These are phyloP conservation scores for Mycena belliarum DNA, from an alignment of 768 basidiomycete genomes.

Conservation along the genomic window DNA sequence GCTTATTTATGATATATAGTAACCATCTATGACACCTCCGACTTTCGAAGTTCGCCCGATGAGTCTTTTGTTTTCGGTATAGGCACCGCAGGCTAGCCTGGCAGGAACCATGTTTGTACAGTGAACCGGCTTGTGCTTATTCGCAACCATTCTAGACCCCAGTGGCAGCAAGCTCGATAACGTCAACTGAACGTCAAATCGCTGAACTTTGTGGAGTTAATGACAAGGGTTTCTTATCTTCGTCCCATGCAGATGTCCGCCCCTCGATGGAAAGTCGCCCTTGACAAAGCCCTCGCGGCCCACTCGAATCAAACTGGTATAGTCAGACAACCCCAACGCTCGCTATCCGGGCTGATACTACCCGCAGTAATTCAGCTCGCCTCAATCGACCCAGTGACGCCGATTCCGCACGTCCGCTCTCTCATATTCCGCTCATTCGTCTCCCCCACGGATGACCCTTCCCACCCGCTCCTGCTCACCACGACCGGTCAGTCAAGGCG, in stretches of 20 bases:
- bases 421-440: constrained; percentile 64
- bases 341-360: background rate
- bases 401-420: constrained; percentile 63
- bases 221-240: too few species aligned
- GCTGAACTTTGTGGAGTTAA: background rate
- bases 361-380: constrained; percentile 61
- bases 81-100: too few species aligned
- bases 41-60: too few species aligned
- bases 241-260: constrained; percentile 20
- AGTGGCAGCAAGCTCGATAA: background rate
- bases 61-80: too few species aligned
- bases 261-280: constrained; percentile 50
- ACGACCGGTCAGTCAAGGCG: constrained; percentile 43
- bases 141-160: too few species aligned
- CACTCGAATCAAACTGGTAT: constrained; percentile 41
- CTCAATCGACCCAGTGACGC: constrained; percentile 44
- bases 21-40: too few species aligned
- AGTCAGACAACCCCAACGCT: background rate
- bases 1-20: too few species aligned
- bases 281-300: constrained; percentile 43
- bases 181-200: background rate
- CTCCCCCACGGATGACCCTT: constrained; percentile 38
- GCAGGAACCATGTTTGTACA: too few species aligned
- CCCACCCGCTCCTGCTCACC: constrained; percentile 61
- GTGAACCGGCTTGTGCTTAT: too few species aligned